Percentiles rank a stretch among this genome's conserved stretches.
Evolutionary conservation across 768 basidiomycete genomes (phyloP).

Genomic region (Naganishia friedmannii): DNA sequence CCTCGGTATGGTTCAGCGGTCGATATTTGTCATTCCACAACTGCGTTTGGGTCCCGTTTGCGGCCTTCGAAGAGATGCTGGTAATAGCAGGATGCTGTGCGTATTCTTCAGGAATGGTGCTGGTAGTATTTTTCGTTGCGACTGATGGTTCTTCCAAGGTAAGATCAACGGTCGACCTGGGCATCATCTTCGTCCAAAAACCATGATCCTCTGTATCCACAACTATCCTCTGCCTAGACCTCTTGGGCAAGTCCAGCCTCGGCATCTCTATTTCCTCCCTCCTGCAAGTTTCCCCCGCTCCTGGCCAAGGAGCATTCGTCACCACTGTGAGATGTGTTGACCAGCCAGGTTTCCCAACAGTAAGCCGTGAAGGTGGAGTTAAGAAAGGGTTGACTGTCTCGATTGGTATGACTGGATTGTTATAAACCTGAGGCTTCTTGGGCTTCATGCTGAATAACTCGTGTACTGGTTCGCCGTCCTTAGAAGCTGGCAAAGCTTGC

Average conservation of each 20-base stretch:
- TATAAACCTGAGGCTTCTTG: background rate
- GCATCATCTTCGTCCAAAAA: slow-evolving; percentile 23
- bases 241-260: slow-evolving; percentile 23
- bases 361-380: background rate
- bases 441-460: slow-evolving; percentile 21
- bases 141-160: background rate
- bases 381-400: slow-evolving; percentile 2
- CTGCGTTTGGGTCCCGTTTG: slow-evolving; percentile 6
- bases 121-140: background rate
- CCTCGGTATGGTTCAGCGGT: slow-evolving; percentile 40
- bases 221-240: slow-evolving; percentile 6
- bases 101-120: background rate
- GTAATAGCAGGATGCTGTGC: slow-evolving; percentile 7
- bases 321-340: background rate
- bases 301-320: background rate
- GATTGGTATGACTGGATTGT: background rate
- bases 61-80: slow-evolving; percentile 1
- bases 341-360: slow-evolving; percentile 24
- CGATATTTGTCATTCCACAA: slow-evolving; percentile 49
- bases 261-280: background rate
- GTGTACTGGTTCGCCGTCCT: background rate
- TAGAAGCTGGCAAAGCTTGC: background rate
- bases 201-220: slow-evolving; percentile 2
- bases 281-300: background rate
- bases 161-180: background rate